phyloP scores from a whole-genome alignment of 2,329 filamentous ascomycete species.

The Fusarium pininemorale region DNA sequence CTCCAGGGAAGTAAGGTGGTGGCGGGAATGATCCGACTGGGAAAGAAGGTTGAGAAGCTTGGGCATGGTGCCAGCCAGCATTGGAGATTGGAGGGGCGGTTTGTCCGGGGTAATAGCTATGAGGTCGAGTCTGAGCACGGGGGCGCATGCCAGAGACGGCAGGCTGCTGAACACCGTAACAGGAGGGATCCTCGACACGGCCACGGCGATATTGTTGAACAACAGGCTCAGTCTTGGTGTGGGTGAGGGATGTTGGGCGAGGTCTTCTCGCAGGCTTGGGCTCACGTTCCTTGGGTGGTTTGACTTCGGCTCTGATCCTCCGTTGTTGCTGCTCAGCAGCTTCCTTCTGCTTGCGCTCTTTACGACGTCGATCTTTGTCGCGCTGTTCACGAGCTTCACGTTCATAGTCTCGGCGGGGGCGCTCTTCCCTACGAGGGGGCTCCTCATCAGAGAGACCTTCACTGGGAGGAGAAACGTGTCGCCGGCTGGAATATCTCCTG shows the following conservation, averaged over 20 bases:
- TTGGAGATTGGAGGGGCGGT: constrained; percentile 38
- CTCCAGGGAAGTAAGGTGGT: constrained; percentile 40
- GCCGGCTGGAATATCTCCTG: constrained; percentile 45
- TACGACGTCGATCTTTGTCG: constrained; percentile 44
- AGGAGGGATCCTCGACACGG: constrained; percentile 48
- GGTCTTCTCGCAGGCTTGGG: constrained; percentile 41
- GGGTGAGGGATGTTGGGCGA: constrained; percentile 44
- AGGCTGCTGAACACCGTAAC: constrained; percentile 49
- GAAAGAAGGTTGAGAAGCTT: constrained; percentile 34
- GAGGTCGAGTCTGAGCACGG: constrained; percentile 47
- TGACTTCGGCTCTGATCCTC: constrained; percentile 38
- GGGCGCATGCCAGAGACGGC: constrained; percentile 45
- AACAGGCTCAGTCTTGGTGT: constrained; percentile 47
- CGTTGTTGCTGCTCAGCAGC: constrained; percentile 38
- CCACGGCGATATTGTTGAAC: constrained; percentile 47
- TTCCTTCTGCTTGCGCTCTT: constrained; percentile 40
- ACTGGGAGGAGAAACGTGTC: constrained; percentile 49
- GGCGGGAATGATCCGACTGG: constrained; percentile 47
- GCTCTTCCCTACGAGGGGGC: constrained; percentile 50
- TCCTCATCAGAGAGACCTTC: constrained; percentile 54
- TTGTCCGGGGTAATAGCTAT: constrained; percentile 50
- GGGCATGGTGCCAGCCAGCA: constrained; percentile 43
- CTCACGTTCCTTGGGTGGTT: constrained; percentile 42
- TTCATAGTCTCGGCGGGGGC: constrained; percentile 40
- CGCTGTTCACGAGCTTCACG: constrained; percentile 39